Evolutionary conservation across 192 early-diverging fungal species (phyloP).

Genomic region (Coemansia sp.): DNA sequence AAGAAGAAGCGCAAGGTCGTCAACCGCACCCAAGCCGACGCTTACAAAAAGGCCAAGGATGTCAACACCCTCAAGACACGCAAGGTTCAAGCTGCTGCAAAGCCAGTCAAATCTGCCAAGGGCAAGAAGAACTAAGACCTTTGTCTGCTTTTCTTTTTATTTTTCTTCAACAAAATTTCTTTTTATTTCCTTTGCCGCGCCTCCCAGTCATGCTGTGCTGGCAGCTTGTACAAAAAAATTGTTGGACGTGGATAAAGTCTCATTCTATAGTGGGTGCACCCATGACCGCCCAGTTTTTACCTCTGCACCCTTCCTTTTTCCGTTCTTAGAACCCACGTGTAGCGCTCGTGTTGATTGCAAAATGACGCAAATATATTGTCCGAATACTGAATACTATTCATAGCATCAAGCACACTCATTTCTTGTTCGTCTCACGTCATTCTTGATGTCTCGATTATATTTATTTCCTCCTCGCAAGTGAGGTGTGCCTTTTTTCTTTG

Average conservation of each 20-base stretch:
- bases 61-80: constrained; percentile 37
- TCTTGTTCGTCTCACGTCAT: neutral
- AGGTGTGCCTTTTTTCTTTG: neutral
- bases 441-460: neutral
- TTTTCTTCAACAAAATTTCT: neutral
- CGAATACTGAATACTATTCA: neutral
- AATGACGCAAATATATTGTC: neutral
- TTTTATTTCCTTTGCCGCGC: neutral
- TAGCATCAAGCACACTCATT: neutral
- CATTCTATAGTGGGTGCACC: neutral
- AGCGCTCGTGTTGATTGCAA: neutral
- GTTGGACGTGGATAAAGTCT: neutral
- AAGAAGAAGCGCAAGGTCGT: constrained; percentile 57
- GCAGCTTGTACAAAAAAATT: neutral
- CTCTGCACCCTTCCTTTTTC: neutral
- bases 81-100: constrained; percentile 29
- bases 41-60: constrained; percentile 45
- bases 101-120: constrained; percentile 13
- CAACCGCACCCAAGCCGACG: constrained; percentile 44
- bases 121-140: constrained; percentile 11
- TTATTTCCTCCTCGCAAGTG: neutral
- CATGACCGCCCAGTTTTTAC: neutral
- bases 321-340: neutral
- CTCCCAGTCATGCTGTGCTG: neutral
- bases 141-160: neutral